Evolutionary conservation across 2,329 filamentous ascomycete species (phyloP), one percentile per base, ranked within the genome.

Genomic region (Aspergillus candidus): DNA sequence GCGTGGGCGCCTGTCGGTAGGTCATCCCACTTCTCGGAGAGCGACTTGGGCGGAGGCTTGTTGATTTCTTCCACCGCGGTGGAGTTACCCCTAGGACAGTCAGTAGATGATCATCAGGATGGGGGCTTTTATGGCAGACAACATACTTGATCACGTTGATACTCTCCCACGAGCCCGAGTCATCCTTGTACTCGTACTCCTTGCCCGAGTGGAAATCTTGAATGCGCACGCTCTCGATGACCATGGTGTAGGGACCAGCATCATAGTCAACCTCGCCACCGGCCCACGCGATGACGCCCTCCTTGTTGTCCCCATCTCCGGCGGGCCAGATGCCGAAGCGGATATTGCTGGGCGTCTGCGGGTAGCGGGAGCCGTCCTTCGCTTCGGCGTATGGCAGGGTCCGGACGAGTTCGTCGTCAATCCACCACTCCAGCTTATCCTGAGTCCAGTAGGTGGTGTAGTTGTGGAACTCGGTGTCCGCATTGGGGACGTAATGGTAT

Each of bases 291-390:
- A 83, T 77, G 0, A 79, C 83, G 11, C 68, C 68, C 3, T 48
- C 4, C 3, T 53, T 38, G 12, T 69, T 62, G 3, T 45, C 46
- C 6, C 62, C 46, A 42, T 68, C 64, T 44, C 84, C 84, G 41
- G 82, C 83, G 31, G 80, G 77, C 82, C 83, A 86, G 48, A 78
- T 75, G 47, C 84, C 84, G 34, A 87, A 66, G 65, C 83, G 83
- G 56, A 88, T 65, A 63, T 82, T 80, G 76, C 83, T 82, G 37
- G 84, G 84, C 3, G 83, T 86, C 70, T 88, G 84, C 31, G 84
- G 84, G 69, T 79, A 88, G 52, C 76, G 75, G 44, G 68, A 64
- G 42, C 76, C 79, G 34, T 70, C 70, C 56, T 75, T 61, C 38
- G 80, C 77, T 17, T 85, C 76, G 11, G 68, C 69, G 50, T 77